Conservation (phyloP, 768 basidiomycete genomes). For the Clavulina sp. region DNA sequence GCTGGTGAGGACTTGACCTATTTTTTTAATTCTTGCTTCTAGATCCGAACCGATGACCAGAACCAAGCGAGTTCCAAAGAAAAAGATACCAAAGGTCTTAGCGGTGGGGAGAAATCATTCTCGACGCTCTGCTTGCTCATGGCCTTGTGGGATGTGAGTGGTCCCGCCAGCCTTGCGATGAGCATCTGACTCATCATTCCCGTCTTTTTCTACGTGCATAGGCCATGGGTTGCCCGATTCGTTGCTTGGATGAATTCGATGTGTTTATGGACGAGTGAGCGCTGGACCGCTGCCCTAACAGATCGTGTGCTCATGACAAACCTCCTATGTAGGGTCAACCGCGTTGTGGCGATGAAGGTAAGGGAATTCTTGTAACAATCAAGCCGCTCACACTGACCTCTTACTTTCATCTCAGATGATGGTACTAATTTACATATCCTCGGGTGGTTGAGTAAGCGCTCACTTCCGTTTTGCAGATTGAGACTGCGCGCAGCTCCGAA, state of each 20-base stretch:
- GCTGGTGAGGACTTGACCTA: neutral
- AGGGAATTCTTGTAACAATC: constrained; percentile 41
- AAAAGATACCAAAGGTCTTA: constrained; percentile 50
- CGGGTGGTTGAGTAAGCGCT: neutral
- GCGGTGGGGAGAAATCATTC: constrained; percentile 81
- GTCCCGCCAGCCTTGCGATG: neutral
- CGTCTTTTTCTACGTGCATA: neutral
- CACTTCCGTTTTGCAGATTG: constrained; percentile 35
- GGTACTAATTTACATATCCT: neutral
- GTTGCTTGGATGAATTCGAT: constrained; percentile 97
- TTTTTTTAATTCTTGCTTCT: constrained; percentile 3
- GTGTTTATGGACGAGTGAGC: constrained; percentile 78
- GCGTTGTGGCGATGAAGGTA: constrained; percentile 84
- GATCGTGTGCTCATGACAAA: too few relatives aligned
- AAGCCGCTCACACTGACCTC: constrained; percentile 1
- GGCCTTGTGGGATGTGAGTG: constrained; percentile 65
- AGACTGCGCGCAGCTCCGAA: constrained; percentile 72
- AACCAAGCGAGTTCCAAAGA: constrained; percentile 38
- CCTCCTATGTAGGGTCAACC: too few relatives aligned
- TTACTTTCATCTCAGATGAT: constrained; percentile 7
- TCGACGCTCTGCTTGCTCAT: constrained; percentile 86
- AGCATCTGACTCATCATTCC: neutral
- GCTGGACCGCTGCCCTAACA: too few relatives aligned
- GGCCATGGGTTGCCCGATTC: constrained; percentile 79
- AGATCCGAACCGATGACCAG: constrained; percentile 69